A percentile compares a stretch with the other conserved stretches of the same genome.
These are phyloP conservation scores for Nyssa sinensis DNA, from an alignment of 148 eudicot species.

Conservation along the genomic window DNA sequence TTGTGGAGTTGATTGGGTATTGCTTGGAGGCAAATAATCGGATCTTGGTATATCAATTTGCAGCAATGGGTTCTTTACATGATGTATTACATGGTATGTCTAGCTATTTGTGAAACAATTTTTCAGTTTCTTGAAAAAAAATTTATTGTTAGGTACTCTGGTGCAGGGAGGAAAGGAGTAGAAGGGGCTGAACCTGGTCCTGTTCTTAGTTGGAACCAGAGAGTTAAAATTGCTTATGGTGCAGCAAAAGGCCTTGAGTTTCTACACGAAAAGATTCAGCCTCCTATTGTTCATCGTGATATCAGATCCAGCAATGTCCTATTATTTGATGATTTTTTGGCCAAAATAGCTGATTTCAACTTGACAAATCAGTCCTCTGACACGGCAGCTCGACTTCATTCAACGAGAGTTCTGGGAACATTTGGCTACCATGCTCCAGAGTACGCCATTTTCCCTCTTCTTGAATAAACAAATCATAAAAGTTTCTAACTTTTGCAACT, in stretches of 20 bases:
- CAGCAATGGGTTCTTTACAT: conserved; percentile 75
- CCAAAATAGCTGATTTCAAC: conserved; percentile 76
- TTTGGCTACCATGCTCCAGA: conserved; percentile 88
- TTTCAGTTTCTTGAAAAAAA: background rate
- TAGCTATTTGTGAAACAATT: background rate
- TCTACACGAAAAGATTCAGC: conserved; percentile 76
- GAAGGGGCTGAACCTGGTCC: conserved; percentile 84
- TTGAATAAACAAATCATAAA: background rate
- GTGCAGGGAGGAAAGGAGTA: conserved; percentile 69
- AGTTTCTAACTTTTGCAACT: background rate
- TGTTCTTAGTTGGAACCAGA: conserved; percentile 57
- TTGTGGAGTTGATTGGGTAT: conserved; percentile 59
- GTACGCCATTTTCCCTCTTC: conserved; percentile 26
- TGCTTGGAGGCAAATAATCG: conserved; percentile 61
- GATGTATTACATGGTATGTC: conserved; percentile 71
- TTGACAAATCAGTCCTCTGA: conserved; percentile 63
- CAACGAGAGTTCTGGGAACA: conserved; percentile 77
- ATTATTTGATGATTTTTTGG: conserved; percentile 53
- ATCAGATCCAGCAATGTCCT: conserved; percentile 77
- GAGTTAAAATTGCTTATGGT: conserved; percentile 67
- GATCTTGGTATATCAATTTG: conserved; percentile 66
- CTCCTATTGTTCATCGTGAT: conserved; percentile 71
- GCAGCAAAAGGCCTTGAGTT: conserved; percentile 78
- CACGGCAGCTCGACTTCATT: conserved; percentile 76
- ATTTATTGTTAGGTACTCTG: background rate